These are phyloP conservation scores for Larix kaempferi DNA, from an alignment of 75 land plant genomes.

Conservation along the genomic window DNA sequence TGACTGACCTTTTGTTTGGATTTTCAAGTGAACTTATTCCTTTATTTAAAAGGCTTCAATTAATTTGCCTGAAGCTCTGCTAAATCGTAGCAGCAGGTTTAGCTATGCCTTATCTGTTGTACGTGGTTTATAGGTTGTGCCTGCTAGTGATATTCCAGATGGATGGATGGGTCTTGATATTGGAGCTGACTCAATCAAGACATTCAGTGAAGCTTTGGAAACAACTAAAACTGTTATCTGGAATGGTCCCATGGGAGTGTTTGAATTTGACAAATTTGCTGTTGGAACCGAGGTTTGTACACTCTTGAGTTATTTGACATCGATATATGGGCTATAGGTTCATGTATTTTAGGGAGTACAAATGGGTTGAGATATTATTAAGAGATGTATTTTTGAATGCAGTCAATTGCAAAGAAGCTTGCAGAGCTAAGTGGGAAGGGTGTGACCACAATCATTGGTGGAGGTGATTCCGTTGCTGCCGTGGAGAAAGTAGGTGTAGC, in stretches of 20 bases:
- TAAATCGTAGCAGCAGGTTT: neutral
- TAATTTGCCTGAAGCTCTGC: slow-evolving; percentile 8
- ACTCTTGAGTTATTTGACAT: neutral
- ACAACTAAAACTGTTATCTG: slow-evolving; percentile 84
- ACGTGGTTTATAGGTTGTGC: slow-evolving; percentile 44
- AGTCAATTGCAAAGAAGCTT: slow-evolving; percentile 78
- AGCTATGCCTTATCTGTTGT: neutral
- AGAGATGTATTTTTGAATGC: slow-evolving; percentile 3
- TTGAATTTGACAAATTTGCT: slow-evolving; percentile 85
- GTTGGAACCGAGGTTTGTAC: slow-evolving; percentile 66
- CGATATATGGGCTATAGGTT: neutral
- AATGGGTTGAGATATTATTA: neutral
- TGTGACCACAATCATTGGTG: slow-evolving; percentile 85
- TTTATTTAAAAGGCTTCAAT: neutral
- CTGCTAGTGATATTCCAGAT: slow-evolving; percentile 62
- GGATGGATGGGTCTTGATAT: slow-evolving; percentile 96
- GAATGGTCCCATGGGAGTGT: slow-evolving; percentile 95
- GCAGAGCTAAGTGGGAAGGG: slow-evolving; percentile 79
- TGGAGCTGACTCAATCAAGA: slow-evolving; percentile 81
- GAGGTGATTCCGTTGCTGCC: slow-evolving; percentile 95
- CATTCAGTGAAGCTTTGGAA: slow-evolving; percentile 73
- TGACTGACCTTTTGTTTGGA: neutral
- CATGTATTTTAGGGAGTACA: neutral
- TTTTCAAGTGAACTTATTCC: neutral
- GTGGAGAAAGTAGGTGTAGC: slow-evolving; percentile 89